These are phyloP conservation scores for Xylaria multiplex DNA, from an alignment of 2,329 filamentous ascomycete genomes.

Conservation along the genomic window DNA sequence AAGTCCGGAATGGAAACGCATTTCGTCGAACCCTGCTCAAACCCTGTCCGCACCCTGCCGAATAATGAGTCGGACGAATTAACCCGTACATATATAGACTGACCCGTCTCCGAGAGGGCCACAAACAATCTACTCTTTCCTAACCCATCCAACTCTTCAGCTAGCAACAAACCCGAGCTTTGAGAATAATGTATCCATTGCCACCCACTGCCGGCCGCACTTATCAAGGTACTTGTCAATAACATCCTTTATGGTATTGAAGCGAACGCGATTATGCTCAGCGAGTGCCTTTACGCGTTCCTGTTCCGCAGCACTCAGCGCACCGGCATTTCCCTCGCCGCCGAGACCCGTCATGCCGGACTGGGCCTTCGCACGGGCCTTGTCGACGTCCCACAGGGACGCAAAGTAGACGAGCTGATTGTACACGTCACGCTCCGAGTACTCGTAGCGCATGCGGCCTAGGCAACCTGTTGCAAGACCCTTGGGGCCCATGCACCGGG, in stretches of 20 bases:
- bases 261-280: constrained; percentile 83
- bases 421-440: constrained; percentile 88
- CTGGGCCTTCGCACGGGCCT: constrained; percentile 67
- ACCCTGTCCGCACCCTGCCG: no score
- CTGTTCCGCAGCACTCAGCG: constrained; percentile 62
- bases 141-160: constrained; percentile 10
- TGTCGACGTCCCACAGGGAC: constrained; percentile 88
- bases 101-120: not conserved
- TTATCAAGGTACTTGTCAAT: constrained; percentile 88
- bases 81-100: not conserved
- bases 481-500: constrained; percentile 86
- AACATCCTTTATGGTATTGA: constrained; percentile 77
- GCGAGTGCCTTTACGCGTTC: constrained; percentile 77
- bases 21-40: not conserved
- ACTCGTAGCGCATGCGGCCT: constrained; percentile 89
- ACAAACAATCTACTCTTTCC: not conserved
- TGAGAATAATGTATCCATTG: constrained; percentile 88
- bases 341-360: constrained; percentile 56
- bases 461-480: constrained; percentile 85
- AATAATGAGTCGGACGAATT: not conserved
- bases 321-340: constrained; percentile 44
- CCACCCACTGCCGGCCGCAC: constrained; percentile 91
- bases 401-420: constrained; percentile 93
- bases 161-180: constrained; percentile 65
- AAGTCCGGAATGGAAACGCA: constrained; percentile 3